A percentile compares a stretch with the other conserved stretches of the same genome.
Evolutionary conservation across 1,284 basidiomycete species (phyloP).

Genomic region (Apiotrichum gracile): DNA sequence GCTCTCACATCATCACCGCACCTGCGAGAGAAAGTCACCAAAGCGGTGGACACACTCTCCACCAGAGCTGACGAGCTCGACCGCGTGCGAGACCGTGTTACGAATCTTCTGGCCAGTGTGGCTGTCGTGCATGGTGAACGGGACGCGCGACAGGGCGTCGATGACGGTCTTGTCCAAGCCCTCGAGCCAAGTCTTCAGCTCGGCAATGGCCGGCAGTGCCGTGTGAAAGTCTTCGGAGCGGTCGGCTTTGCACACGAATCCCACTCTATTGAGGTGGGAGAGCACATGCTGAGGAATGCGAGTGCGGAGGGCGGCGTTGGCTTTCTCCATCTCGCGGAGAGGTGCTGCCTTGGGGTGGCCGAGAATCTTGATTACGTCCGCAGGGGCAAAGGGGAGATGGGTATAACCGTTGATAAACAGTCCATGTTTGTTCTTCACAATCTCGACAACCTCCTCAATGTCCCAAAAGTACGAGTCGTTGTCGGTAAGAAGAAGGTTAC

Average conservation of each 20-base stretch:
- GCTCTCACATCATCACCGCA: not conserved
- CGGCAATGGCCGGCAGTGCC: not conserved
- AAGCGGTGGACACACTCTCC: conserved; percentile 11
- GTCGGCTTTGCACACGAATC: not conserved
- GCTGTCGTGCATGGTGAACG: conserved; percentile 2
- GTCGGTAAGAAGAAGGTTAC: conserved; percentile 6
- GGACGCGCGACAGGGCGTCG: not conserved
- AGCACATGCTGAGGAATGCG: not conserved
- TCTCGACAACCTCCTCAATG: conserved; percentile 9
- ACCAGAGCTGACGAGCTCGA: conserved; percentile 6
- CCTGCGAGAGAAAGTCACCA: conserved; percentile 8
- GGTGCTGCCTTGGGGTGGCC: not conserved
- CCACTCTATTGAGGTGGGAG: not conserved
- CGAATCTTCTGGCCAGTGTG: conserved; percentile 4
- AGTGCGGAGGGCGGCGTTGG: not conserved
- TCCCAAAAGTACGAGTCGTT: conserved; percentile 13
- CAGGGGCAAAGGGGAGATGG: conserved; percentile 3
- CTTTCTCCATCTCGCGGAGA: not conserved
- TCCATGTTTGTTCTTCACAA: conserved; percentile 4
- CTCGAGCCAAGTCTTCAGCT: not conserved
- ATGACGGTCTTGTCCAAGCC: not conserved
- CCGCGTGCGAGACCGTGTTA: conserved; percentile 8
- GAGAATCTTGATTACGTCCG: conserved; percentile 5
- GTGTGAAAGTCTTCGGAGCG: not conserved
- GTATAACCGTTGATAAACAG: conserved; percentile 11